Base-by-base conservation (phyloP, 345 rosid species). In the Bruguiera parviflora region DNA sequence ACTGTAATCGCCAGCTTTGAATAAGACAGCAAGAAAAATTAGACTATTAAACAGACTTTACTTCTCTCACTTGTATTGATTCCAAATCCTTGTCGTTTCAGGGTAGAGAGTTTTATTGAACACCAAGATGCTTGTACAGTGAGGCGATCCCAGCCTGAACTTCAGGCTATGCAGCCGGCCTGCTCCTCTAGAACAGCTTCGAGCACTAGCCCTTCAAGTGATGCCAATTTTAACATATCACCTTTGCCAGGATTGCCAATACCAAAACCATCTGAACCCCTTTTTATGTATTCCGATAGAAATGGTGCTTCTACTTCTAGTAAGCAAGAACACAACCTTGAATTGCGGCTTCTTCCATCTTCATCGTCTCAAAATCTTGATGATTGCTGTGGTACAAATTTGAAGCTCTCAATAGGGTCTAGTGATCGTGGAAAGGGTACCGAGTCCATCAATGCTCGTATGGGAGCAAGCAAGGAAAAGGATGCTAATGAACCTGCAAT, bases 41-140 rank as follows among this genome's bases (percentile, higher is more conserved):
- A 70, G 35, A 21, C 49, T 29, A 43, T 67, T 6, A 49, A 71
- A 46, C 43, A 22, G 3, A 39, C 49, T 13, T 51, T 39, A 46
- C 21, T 22, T 28, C 61, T 21, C 61, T 77, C 61, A 21, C 39
- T 56, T 66, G 58, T 70, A 72, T 59, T 66, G 29, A 65, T 73
- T 66, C 69, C 10, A 27, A 9, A 43, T 13, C 16, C 16, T 46
- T 24, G 35, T 58, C 19, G 21, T 75, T 68, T 43, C 70, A 91
- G 95, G 82, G 95, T 89, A 39, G 95, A 91, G 83, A 91, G 92
- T 80, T 91, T 89, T 74, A 91, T 91, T 9, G 97, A 91, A 52
- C 97, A 91, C 69, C 97, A 91, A 80, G 97, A 91, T 72, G 84
- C 75, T 43, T 91, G 97, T 52, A 79, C 83, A 15, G 75, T 83